A percentile compares a stretch with the other conserved stretches of the same genome.
Conservation (phyloP, 345 rosid genomes). For the Combretum micranthum region DNA sequence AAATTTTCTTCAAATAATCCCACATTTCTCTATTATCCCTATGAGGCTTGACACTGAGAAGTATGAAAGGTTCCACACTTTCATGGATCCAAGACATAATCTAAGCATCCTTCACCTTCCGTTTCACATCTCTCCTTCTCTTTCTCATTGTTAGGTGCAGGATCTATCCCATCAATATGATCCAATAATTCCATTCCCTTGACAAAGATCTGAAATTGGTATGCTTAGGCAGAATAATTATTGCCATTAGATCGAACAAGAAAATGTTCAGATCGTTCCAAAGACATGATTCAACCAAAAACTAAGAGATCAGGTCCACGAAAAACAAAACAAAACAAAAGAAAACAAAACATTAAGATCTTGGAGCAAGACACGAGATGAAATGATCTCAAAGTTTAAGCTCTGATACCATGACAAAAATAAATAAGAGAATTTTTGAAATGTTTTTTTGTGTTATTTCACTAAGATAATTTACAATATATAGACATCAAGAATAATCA, state of each 20-base stretch:
- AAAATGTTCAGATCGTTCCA: neutral
- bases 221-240: slow-evolving; percentile 10
- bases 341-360: no score
- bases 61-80: no score
- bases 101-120: slow-evolving; percentile 1
- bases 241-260: neutral
- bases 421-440: no score
- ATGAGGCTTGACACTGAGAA: neutral
- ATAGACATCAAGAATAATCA: no score
- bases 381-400: neutral
- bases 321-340: neutral
- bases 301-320: neutral
- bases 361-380: no score
- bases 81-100: slow-evolving; percentile 2
- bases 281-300: neutral
- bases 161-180: no score
- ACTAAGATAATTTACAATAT: no score
- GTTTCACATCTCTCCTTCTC: neutral
- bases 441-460: no score
- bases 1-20: slow-evolving; percentile 1
- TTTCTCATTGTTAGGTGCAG: neutral
- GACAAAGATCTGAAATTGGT: slow-evolving; percentile 8
- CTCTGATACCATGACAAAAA: slow-evolving; percentile 6
- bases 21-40: neutral
- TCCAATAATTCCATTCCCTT: neutral